Conservation (phyloP, 768 basidiomycete genomes). For the Lactarius sp. region DNA sequence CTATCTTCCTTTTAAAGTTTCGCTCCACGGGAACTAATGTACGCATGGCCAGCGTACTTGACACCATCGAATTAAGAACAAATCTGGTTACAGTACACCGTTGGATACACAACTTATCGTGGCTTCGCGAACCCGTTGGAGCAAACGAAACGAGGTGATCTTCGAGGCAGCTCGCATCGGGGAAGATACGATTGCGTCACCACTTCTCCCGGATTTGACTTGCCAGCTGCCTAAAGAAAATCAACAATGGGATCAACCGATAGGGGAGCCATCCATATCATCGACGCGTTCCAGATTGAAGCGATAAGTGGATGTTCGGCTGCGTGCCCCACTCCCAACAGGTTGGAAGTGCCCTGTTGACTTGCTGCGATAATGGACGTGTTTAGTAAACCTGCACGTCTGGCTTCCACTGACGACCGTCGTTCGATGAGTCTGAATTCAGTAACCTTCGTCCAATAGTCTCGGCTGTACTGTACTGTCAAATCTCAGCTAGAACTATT, state of each 20-base stretch:
- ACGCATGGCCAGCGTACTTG: background rate
- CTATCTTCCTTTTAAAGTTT: conserved; percentile 29
- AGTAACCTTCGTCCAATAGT: background rate
- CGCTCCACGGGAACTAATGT: conserved; percentile 37
- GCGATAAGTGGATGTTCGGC: background rate
- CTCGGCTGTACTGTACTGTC: background rate
- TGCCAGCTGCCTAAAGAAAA: conserved; percentile 32
- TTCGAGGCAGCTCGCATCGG: conserved; percentile 40
- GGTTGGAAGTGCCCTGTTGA: background rate
- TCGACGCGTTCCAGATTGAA: conserved; percentile 38
- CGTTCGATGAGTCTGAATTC: conserved; percentile 23
- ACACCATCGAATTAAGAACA: conserved; percentile 4
- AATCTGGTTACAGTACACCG: conserved; percentile 40
- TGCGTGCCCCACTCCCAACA: background rate
- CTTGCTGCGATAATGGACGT: conserved; percentile 25
- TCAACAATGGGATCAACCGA: conserved; percentile 32
- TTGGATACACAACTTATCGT: conserved; percentile 38
- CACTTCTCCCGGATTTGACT: background rate
- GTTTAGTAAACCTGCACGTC: conserved; percentile 27
- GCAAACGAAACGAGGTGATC: conserved; percentile 45
- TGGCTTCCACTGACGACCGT: background rate
- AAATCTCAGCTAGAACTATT: conserved; percentile 35
- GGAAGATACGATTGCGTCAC: conserved; percentile 20
- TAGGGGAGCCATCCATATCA: conserved; percentile 24
- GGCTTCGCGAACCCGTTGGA: conserved; percentile 42